Percentiles rank a stretch among this genome's conserved stretches.
phyloP scores from a whole-genome alignment of 2,329 filamentous ascomycete species.

The Ceratocystiopsis minuta region DNA sequence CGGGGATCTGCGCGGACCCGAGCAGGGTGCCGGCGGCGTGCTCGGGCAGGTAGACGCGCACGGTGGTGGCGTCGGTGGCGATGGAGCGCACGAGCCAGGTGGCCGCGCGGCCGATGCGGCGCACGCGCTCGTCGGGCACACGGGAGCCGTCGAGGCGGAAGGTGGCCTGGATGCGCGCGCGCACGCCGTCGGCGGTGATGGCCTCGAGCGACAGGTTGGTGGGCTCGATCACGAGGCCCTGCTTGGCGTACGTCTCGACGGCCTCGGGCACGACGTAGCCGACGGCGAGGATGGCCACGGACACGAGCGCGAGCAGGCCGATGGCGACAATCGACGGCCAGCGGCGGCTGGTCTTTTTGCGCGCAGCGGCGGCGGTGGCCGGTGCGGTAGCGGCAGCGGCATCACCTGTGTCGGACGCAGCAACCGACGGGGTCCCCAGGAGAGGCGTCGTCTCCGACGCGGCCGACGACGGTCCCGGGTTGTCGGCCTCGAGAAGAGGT shows the following conservation, averaged over 20 bases:
- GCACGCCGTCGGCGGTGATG: constrained; percentile 61
- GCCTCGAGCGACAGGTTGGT: constrained; percentile 72
- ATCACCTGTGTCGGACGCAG: no score
- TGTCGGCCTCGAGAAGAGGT: constrained; percentile 21
- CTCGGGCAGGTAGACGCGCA: constrained; percentile 67
- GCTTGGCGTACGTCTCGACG: constrained; percentile 70
- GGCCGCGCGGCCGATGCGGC: constrained; percentile 56
- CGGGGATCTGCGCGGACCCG: constrained; percentile 60
- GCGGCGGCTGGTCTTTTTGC: no score
- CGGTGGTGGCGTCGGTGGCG: constrained; percentile 52
- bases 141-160: constrained; percentile 64
- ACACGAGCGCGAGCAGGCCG: constrained; percentile 39
- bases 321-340: constrained; percentile 73
- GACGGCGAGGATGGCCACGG: constrained; percentile 53
- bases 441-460: constrained; percentile 33
- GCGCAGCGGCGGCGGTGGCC: no score
- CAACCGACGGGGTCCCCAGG: constrained; percentile 15
- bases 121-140: constrained; percentile 52
- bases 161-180: constrained; percentile 62
- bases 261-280: constrained; percentile 68
- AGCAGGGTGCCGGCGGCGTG: constrained; percentile 54
- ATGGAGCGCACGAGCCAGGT: constrained; percentile 68
- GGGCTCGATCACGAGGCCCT: constrained; percentile 66
- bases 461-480: constrained; percentile 6
- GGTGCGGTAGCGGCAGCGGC: no score